These are phyloP conservation scores for Fusarium sacchari DNA, from an alignment of 2,329 filamentous ascomycete genomes.

Conservation along the genomic window DNA sequence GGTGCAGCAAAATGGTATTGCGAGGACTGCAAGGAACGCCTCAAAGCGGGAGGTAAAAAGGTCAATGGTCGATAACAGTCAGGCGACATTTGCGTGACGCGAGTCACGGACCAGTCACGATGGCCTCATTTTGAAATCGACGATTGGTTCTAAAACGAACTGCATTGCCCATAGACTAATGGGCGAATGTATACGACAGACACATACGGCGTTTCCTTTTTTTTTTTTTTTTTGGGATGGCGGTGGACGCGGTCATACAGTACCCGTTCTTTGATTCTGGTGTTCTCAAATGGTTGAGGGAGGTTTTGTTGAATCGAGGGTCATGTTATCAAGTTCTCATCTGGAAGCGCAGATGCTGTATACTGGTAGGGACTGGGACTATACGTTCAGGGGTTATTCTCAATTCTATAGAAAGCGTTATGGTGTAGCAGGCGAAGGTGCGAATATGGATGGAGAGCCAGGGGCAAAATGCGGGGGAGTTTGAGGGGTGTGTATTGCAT, in stretches of 20 bases:
- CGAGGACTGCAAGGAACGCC: conserved; percentile 77
- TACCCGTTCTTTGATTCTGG: conserved; percentile 22
- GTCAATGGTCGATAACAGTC: conserved; percentile 54
- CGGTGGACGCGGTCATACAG: conserved; percentile 26
- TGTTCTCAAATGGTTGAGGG: conserved; percentile 6
- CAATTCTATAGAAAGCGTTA: conserved; percentile 27
- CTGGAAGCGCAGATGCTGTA: conserved; percentile 3
- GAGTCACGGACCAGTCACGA: conserved; percentile 28
- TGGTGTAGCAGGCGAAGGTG: conserved; percentile 8
- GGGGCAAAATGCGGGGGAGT: conserved; percentile 34
- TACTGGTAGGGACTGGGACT: neutral
- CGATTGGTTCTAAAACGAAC: conserved; percentile 25
- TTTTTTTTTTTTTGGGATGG: conserved; percentile 21
- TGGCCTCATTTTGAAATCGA: conserved; percentile 18
- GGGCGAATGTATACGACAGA: conserved; percentile 38
- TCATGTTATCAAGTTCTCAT: conserved; percentile 4
- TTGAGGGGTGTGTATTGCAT: conserved; percentile 13
- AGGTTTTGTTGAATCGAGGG: neutral
- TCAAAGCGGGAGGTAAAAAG: conserved; percentile 67
- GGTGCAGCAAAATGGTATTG: conserved; percentile 82
- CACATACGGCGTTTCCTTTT: conserved; percentile 37
- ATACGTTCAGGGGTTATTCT: conserved; percentile 6
- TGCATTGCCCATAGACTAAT: conserved; percentile 22
- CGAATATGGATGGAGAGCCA: neutral
- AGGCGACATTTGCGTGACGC: conserved; percentile 1